phyloP scores from a whole-genome alignment of 108 stramenopile genomes.

The Cylindrotheca closterium region DNA sequence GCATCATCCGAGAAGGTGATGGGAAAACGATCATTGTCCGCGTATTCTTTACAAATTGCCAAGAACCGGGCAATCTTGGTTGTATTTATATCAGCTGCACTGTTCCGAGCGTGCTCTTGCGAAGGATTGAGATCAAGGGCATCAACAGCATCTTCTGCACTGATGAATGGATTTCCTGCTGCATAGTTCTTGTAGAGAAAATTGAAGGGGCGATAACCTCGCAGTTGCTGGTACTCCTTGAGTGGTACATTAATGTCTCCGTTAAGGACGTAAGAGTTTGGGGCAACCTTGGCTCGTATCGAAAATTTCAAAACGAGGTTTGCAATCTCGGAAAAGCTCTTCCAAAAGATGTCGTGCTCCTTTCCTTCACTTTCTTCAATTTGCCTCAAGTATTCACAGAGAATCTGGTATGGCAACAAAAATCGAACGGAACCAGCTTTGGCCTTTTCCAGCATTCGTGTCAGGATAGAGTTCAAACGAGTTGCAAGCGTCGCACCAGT shows the following conservation, averaged over 20 bases:
- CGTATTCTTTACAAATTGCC: conserved; percentile 7
- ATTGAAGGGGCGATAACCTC: conserved; percentile 37
- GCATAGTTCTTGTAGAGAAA: conserved; percentile 9
- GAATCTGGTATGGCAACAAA: conserved; percentile 9
- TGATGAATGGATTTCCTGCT: conserved; percentile 5
- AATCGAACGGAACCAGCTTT: conserved; percentile 20
- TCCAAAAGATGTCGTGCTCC: conserved; percentile 19
- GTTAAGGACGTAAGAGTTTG: not conserved
- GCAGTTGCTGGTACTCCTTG: conserved; percentile 32
- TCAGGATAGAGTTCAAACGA: not conserved
- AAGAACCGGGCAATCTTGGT: conserved; percentile 14
- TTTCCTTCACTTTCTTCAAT: not conserved
- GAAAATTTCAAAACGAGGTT: conserved; percentile 10
- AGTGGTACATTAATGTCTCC: not conserved
- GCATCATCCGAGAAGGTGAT: not conserved
- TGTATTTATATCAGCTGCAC: conserved; percentile 1
- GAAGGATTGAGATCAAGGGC: conserved; percentile 19
- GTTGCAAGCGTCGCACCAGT: conserved; percentile 25
- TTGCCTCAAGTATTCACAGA: conserved; percentile 7
- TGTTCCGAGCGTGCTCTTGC: conserved; percentile 8
- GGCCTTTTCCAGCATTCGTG: conserved; percentile 13
- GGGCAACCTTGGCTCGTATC: not conserved
- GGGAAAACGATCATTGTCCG: not conserved
- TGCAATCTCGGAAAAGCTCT: conserved; percentile 15
- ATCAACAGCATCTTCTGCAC: conserved; percentile 10